Base-by-base conservation (phyloP, 1,284 basidiomycete genomes). In the Irpex sp. region DNA sequence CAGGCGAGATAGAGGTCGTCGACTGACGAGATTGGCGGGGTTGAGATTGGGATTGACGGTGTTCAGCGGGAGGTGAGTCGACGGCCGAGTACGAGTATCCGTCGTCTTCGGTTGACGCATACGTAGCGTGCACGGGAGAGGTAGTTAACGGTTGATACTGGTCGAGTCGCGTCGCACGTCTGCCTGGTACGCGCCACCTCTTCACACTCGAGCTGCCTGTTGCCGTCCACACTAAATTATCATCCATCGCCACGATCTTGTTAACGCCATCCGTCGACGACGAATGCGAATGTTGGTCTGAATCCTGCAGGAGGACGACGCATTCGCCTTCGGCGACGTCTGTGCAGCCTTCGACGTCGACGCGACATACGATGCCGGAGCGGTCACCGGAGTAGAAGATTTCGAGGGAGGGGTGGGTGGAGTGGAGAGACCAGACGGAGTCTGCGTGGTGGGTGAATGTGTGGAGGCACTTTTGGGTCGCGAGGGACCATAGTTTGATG, bases 401-500 rank as follows among this genome's bases (percentile, higher is more conserved):
- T 73, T 97, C 92, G 58, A 99, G 83, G 11, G 90, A 87, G 0
- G 94, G 93, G 74, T 98, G 94, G 0, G 86, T 83, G 2, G 95
- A 97, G 73, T 86, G 87, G 1, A 99, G 82, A 0, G 94, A 91
- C 97, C 97, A 98, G 38, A 99, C 95, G 15, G 94, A 96, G 64
- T 96, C 94, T 13, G 92, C 88, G 74, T 99, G 97, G 73, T 98
- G 92, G 0, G 92, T 93, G 78, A 98, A 99, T 0, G 97, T 99
- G 72, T 99, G 95, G 11, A 99, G 78, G 73, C 95, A 97, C 9
- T 93, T 84, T 74, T 98, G 96, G 8, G 92, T 89, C 0, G 82
- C 73, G 9, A 98, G 79, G 0, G 96, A 98, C 97, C 97, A 98
- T 8, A 99, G 84, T 70, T 96, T 95, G 71, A 93, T 84, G 1